Conservation (phyloP, 495 filamentous ascomycete species). For the Xylaria bambusicola region DNA sequence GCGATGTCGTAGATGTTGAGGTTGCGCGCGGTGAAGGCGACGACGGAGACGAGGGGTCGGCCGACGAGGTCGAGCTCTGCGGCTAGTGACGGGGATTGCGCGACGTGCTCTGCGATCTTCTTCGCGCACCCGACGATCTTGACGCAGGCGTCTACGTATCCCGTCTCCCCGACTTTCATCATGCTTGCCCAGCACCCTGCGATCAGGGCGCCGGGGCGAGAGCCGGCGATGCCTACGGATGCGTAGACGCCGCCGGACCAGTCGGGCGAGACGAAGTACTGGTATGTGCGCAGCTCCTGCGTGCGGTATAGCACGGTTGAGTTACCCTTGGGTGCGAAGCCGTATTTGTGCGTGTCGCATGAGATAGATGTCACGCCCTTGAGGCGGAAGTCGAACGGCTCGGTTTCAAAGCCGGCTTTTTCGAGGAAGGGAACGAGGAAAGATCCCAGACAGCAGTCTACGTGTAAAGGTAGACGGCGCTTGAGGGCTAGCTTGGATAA, state of each 20-base stretch:
- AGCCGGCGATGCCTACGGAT: conserved; percentile 86
- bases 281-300: conserved; percentile 72
- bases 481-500: conserved; percentile 82
- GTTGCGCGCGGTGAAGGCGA: conserved; percentile 78
- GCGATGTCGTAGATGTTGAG: conserved; percentile 88
- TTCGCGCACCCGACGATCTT: conserved; percentile 86
- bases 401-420: conserved; percentile 83
- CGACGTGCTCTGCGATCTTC: conserved; percentile 76
- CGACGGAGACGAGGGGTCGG: conserved; percentile 82
- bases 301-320: conserved; percentile 88
- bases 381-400: conserved; percentile 89
- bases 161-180: conserved; percentile 84
- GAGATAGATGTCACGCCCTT: conserved; percentile 92
- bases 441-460: conserved; percentile 95
- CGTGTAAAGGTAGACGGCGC: conserved; percentile 83
- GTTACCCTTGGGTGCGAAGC: conserved; percentile 97
- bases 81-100: conserved; percentile 62
- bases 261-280: conserved; percentile 94
- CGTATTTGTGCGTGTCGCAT: conserved; percentile 98
- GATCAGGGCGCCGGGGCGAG: conserved; percentile 88
- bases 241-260: conserved; percentile 98
- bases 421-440: conserved; percentile 92
- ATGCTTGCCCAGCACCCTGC: conserved; percentile 91
- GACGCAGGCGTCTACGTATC: conserved; percentile 82
- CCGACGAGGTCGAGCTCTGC: conserved; percentile 79